These are phyloP conservation scores for Yarrowia sp. DNA, from an alignment of 805 yeast genomes.

Conservation along the genomic window DNA sequence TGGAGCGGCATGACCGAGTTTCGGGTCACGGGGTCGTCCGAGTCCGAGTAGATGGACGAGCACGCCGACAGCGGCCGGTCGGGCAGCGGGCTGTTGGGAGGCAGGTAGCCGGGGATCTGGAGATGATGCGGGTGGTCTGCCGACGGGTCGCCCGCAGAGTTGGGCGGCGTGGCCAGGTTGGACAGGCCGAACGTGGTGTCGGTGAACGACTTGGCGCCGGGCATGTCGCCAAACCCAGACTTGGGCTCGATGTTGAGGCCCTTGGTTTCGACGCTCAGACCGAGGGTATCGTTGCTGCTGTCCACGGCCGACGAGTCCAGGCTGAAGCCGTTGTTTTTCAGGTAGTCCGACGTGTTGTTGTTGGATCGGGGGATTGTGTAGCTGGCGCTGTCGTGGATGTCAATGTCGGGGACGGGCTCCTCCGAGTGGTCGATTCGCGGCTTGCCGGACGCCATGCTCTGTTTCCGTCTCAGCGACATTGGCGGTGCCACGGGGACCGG, in stretches of 20 bases:
- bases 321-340: not conserved
- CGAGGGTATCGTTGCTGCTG: not conserved
- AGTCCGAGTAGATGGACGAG: constrained; percentile 11
- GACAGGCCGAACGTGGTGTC: not conserved
- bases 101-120: constrained; percentile 6
- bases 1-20: constrained; percentile 13
- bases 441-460: constrained; percentile 14
- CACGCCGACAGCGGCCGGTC: not conserved
- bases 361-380: not conserved
- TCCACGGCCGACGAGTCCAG: not conserved
- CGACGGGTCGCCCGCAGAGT: not conserved
- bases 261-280: not conserved
- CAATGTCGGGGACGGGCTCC: not conserved
- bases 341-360: not conserved
- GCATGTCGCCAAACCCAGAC: not conserved
- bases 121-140: not conserved
- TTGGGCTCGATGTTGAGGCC: not conserved
- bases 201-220: not conserved
- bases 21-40: constrained; percentile 14
- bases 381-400: not conserved
- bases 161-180: not conserved
- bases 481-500: constrained; percentile 2
- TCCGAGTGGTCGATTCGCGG: not conserved
- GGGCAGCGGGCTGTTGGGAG: not conserved
- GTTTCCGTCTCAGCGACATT: constrained; percentile 9